Evolutionary conservation across 176 grass and related monocot genomes (phyloP).

Genomic region (Oryza punctata): DNA sequence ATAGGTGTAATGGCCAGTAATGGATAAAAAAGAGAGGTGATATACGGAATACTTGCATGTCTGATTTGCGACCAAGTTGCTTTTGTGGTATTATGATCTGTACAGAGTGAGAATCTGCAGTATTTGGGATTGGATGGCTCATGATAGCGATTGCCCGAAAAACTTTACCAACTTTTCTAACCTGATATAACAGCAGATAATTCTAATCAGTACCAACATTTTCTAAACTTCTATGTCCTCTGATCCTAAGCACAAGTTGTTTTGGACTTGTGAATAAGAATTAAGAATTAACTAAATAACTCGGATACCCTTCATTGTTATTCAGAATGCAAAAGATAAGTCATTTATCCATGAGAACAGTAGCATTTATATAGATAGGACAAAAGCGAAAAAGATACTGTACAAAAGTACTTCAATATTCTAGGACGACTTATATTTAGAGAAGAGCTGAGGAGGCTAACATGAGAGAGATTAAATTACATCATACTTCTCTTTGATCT

Average conservation of each 20-base stretch:
- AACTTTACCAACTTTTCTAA: conserved; percentile 82
- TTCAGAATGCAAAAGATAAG: background rate
- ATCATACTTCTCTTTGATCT: background rate
- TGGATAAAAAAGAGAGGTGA: background rate
- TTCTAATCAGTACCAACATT: conserved; percentile 11
- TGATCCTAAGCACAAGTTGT: background rate
- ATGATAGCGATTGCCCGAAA: conserved; percentile 90
- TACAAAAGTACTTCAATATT: background rate
- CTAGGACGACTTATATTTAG: background rate
- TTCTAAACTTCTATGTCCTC: background rate
- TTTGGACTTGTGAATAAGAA: background rate
- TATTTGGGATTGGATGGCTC: conserved; percentile 95
- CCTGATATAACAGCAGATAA: conserved; percentile 40
- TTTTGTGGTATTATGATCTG: conserved; percentile 97
- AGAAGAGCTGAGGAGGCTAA: background rate
- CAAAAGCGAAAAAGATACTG: background rate
- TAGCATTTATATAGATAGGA: background rate
- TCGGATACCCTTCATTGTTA: background rate
- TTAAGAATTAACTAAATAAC: background rate
- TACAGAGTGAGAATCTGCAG: conserved; percentile 81
- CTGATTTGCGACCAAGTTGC: conserved; percentile 89
- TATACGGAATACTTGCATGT: conserved; percentile 68
- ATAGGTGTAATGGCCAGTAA: background rate
- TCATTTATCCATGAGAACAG: background rate
- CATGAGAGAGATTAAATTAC: background rate